Evolutionary conservation across 2,329 filamentous ascomycete species (phyloP).

Genomic region (Alternaria panax): DNA sequence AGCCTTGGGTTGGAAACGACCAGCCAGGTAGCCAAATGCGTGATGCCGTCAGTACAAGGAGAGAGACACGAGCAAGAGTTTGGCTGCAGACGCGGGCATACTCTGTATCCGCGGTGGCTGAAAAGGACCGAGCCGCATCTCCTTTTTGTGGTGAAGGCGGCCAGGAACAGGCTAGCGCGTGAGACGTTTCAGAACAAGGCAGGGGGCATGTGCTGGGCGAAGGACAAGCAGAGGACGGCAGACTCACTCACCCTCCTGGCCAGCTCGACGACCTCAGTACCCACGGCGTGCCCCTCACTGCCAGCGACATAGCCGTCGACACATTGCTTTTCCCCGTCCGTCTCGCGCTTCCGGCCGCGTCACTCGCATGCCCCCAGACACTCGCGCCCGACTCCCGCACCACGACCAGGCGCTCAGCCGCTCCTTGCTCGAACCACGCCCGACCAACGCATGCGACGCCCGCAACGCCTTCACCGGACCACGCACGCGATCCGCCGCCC

Average conservation of each 20-base stretch:
- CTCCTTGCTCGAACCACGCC: constrained; percentile 18
- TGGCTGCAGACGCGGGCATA: neutral
- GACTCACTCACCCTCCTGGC: constrained; percentile 23
- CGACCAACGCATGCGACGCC: constrained; percentile 25
- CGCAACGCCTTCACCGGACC: constrained; percentile 20
- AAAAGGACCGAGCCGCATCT: constrained; percentile 26
- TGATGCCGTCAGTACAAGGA: neutral
- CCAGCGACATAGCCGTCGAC: neutral
- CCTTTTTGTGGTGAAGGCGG: constrained; percentile 15
- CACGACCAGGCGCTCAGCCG: constrained; percentile 22
- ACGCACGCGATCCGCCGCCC: constrained; percentile 19
- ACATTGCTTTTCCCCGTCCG: constrained; percentile 7
- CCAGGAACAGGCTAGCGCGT: constrained; percentile 28
- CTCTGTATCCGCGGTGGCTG: constrained; percentile 1
- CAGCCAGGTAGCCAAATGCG: neutral
- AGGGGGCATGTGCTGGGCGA: constrained; percentile 20
- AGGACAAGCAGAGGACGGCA: constrained; percentile 16
- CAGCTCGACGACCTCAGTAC: constrained; percentile 4
- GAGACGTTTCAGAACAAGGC: constrained; percentile 21
- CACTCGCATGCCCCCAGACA: constrained; percentile 30
- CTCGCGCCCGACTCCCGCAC: constrained; percentile 25
- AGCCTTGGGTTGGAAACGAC: neutral
- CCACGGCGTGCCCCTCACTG: neutral
- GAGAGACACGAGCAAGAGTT: neutral
- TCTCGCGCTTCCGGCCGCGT: constrained; percentile 11